These are phyloP conservation scores for Tetragonia tetragonoides DNA, from an alignment of 148 eudicot species.

Conservation along the genomic window DNA sequence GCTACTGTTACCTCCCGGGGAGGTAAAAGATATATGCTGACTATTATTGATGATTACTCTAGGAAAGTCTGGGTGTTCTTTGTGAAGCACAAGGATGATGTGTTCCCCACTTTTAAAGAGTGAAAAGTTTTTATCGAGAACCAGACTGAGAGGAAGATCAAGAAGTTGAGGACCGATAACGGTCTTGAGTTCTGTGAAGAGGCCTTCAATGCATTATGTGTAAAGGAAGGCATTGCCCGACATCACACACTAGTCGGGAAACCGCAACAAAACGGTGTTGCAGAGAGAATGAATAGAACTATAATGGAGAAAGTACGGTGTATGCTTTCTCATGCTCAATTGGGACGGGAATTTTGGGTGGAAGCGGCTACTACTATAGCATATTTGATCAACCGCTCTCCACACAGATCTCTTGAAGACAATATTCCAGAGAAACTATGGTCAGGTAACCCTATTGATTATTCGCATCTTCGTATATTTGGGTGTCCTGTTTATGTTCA, in stretches of 20 bases:
- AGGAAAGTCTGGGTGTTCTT: neutral
- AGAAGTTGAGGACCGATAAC: neutral
- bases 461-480: slow-evolving; percentile 1
- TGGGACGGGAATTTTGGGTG: neutral
- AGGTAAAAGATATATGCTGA: neutral
- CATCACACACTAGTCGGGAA: neutral
- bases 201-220: neutral
- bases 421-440: neutral
- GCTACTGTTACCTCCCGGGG: neutral
- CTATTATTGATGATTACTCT: slow-evolving; percentile 5
- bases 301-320: neutral
- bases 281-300: neutral
- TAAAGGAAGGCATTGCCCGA: neutral
- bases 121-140: no score
- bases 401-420: neutral
- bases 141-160: neutral
- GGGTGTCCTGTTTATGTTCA: neutral
- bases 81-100: neutral
- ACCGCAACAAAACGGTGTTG: neutral
- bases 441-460: slow-evolving; percentile 3
- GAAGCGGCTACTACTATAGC: neutral
- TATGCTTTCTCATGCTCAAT: neutral
- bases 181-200: neutral
- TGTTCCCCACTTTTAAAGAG: no score
- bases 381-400: neutral